phyloP scores from a whole-genome alignment of 2,329 filamentous ascomycete species.

The Alternaria sp. region DNA sequence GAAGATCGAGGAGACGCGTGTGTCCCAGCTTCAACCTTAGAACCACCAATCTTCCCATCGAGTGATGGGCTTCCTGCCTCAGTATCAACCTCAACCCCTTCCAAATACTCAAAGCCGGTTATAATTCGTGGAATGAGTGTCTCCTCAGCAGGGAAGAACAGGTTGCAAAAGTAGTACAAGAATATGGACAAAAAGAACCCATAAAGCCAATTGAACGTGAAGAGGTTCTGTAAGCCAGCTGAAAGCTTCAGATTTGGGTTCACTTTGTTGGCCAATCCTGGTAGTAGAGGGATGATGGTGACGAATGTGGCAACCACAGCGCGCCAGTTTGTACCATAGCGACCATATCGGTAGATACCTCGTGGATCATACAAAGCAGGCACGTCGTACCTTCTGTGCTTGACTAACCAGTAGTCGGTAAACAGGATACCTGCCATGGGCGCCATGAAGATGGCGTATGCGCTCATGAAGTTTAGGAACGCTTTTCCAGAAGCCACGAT shows the following conservation, averaged over 20 bases:
- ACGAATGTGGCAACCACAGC: conserved; percentile 28
- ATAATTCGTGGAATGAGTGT: conserved; percentile 38
- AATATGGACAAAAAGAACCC: conserved; percentile 37
- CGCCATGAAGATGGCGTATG: neutral
- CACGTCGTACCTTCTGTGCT: conserved; percentile 10
- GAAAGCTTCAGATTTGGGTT: conserved; percentile 27
- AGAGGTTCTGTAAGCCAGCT: conserved; percentile 31
- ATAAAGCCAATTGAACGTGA: conserved; percentile 50
- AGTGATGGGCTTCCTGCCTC: neutral
- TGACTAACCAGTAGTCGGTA: conserved; percentile 35
- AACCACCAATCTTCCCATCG: neutral
- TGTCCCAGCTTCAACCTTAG: neutral
- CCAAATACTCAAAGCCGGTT: conserved; percentile 14
- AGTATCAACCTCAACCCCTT: conserved; percentile 6
- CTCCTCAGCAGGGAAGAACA: conserved; percentile 44
- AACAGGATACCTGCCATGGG: conserved; percentile 11
- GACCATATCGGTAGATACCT: conserved; percentile 25
- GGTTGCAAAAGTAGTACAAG: conserved; percentile 39
- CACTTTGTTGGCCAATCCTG: conserved; percentile 29
- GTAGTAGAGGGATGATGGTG: conserved; percentile 24
- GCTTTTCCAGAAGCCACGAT: neutral
- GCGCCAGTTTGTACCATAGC: conserved; percentile 32
- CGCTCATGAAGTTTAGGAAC: neutral
- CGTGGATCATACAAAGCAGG: conserved; percentile 16
- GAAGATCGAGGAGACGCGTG: neutral